Percentiles rank a stretch among this genome's conserved stretches.
Evolutionary conservation across 257 asterid species (phyloP).

Genomic region (Leonotis leonurus): DNA sequence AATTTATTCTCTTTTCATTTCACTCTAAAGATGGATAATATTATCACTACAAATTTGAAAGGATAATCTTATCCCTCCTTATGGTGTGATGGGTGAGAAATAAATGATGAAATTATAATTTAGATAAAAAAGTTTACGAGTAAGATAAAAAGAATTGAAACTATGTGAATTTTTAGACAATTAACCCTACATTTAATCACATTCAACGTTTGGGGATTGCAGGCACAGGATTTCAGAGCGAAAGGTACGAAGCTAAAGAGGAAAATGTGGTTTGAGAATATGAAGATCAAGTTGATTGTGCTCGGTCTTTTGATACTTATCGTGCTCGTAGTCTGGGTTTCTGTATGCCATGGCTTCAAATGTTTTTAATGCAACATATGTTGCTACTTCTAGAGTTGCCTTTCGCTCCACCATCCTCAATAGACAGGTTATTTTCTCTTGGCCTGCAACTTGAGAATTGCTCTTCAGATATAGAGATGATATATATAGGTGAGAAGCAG

Average conservation of each 20-base stretch:
- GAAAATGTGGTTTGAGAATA: constrained; percentile 57
- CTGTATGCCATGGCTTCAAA: constrained; percentile 48
- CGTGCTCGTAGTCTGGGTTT: constrained; percentile 33
- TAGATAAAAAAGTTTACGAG: neutral
- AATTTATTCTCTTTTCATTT: too few species aligned
- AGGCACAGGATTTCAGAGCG: constrained; percentile 58
- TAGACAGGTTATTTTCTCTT: neutral
- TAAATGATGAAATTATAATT: too few species aligned
- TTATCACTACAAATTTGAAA: too few species aligned
- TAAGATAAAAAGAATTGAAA: neutral
- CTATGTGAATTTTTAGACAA: too few species aligned
- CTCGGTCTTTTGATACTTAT: constrained; percentile 27
- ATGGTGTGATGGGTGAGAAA: too few species aligned
- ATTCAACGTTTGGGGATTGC: constrained; percentile 10
- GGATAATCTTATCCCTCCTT: too few species aligned
- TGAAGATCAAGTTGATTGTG: constrained; percentile 57
- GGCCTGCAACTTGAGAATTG: constrained; percentile 2
- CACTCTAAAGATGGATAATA: too few species aligned
- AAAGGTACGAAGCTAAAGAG: constrained; percentile 44
- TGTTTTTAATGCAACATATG: constrained; percentile 20
- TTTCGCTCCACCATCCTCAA: neutral
- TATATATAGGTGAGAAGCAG: constrained; percentile 4
- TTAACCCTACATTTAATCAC: neutral
- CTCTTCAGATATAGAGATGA: neutral
- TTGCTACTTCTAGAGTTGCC: neutral